phyloP scores from a whole-genome alignment of 345 rosid species.

The Bruguiera gymnorhiza region DNA sequence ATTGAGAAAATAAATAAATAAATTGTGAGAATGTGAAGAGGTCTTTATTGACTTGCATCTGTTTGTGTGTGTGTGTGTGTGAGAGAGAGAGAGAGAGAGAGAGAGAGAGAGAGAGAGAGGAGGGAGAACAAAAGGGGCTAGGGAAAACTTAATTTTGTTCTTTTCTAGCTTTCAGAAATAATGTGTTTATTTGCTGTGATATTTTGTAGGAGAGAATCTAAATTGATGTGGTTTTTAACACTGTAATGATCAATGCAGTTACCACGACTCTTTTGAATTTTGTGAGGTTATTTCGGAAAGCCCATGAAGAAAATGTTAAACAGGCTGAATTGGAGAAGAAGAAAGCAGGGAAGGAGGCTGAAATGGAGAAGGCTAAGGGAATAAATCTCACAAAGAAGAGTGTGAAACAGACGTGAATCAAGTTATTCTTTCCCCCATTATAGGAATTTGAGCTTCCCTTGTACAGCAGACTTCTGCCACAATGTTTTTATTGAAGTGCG shows the following conservation, averaged over 20 bases:
- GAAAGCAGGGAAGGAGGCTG: conserved; percentile 90
- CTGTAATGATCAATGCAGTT: conserved; percentile 50
- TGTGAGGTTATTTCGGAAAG: conserved; percentile 79
- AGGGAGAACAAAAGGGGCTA: background rate
- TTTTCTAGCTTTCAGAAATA: background rate
- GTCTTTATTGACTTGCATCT: no score
- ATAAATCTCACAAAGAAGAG: conserved; percentile 55
- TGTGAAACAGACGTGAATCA: conserved; percentile 40
- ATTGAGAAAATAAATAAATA: no score
- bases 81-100: background rate
- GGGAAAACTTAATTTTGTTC: background rate
- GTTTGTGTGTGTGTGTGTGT: no score
- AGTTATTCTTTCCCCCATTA: conserved; percentile 8
- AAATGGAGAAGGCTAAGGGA: conserved; percentile 84
- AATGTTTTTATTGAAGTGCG: conserved; percentile 7
- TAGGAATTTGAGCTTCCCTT: conserved; percentile 22
- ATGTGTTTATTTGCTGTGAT: background rate
- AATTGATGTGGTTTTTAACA: conserved; percentile 11
- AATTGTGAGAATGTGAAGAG: background rate
- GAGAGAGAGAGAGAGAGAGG: background rate
- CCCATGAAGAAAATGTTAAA: conserved; percentile 89
- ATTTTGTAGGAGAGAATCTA: background rate
- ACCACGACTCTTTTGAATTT: conserved; percentile 80
- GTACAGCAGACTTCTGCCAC: conserved; percentile 21
- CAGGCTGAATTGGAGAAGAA: conserved; percentile 89